Percentiles rank a stretch among this genome's conserved stretches.
Conservation (phyloP, 1,284 basidiomycete species). For the Trametes polyzona region DNA sequence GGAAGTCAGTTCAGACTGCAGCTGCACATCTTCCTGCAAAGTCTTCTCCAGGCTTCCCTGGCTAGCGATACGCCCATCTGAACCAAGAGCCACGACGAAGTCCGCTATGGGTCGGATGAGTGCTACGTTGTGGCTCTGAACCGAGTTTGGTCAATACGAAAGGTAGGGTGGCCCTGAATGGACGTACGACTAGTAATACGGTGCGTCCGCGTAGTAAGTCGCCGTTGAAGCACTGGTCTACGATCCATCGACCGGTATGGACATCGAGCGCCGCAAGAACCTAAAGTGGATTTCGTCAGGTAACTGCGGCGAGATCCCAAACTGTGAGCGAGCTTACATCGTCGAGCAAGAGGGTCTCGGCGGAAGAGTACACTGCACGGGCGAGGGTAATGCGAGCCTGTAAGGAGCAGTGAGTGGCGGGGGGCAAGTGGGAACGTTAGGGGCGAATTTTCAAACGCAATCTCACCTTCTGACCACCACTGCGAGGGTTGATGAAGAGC, state of each 20-base stretch:
- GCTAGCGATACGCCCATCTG: conserved; percentile 52
- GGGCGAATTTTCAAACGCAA: conserved; percentile 47
- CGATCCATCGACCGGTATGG: conserved; percentile 74
- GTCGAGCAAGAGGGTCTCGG: conserved; percentile 65
- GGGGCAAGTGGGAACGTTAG: neutral
- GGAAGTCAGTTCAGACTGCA: conserved; percentile 44
- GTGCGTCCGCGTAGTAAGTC: conserved; percentile 72
- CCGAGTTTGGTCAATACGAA: neutral
- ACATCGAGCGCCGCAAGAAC: conserved; percentile 59
- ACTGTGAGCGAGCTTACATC: conserved; percentile 49
- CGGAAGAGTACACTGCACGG: conserved; percentile 70
- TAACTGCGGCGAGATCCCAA: neutral
- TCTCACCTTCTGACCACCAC: conserved; percentile 77
- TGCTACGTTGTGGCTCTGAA: conserved; percentile 46
- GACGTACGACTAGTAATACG: conserved; percentile 72
- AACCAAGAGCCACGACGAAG: conserved; percentile 61
- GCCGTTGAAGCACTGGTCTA: conserved; percentile 73
- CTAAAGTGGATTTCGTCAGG: conserved; percentile 18
- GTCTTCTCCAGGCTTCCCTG: conserved; percentile 52
- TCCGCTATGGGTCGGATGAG: conserved; percentile 66
- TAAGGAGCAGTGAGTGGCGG: conserved; percentile 49
- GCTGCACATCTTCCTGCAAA: conserved; percentile 41
- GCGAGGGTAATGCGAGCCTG: conserved; percentile 78
- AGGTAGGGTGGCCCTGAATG: too few relatives aligned
- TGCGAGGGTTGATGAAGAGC: too few relatives aligned